A percentile compares a stretch with the other conserved stretches of the same genome.
Evolutionary conservation across 495 filamentous ascomycete genomes (phyloP).

Genomic region (Margaritispora aquatica): DNA sequence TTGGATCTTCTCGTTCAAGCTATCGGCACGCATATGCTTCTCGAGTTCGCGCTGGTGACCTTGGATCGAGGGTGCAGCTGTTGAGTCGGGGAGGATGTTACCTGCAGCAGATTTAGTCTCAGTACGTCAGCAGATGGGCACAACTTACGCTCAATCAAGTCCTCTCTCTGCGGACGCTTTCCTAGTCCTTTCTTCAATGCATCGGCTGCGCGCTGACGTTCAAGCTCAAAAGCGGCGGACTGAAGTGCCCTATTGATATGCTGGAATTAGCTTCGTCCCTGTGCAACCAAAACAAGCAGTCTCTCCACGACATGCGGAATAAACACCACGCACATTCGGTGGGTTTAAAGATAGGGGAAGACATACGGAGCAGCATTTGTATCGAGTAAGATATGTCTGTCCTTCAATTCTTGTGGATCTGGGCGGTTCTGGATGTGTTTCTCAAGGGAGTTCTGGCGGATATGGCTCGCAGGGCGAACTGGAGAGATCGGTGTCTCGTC

Average conservation of each 20-base stretch:
- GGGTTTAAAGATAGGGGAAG: neutral
- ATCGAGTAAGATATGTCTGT: constrained; percentile 66
- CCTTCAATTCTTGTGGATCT: constrained; percentile 72
- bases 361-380: constrained; percentile 63
- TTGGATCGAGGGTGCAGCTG: constrained; percentile 66
- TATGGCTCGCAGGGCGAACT: constrained; percentile 34
- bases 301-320: too few species aligned
- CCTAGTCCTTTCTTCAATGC: constrained; percentile 61
- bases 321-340: too few species aligned
- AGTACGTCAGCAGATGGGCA: neutral
- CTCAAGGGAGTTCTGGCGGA: constrained; percentile 83
- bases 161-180: constrained; percentile 56
- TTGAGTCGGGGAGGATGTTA: constrained; percentile 77
- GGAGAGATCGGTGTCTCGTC: constrained; percentile 56
- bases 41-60: constrained; percentile 75
- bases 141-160: constrained; percentile 64
- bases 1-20: constrained; percentile 74
- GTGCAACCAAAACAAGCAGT: too few species aligned
- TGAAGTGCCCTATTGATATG: constrained; percentile 49
- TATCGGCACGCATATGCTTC: constrained; percentile 78
- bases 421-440: constrained; percentile 76
- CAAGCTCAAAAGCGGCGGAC: constrained; percentile 53
- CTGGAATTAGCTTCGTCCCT: constrained; percentile 6
- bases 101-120: constrained; percentile 40
- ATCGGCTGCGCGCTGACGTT: constrained; percentile 57